These are phyloP conservation scores for Plantago elongata DNA, from an alignment of 257 asterid genomes.

Conservation along the genomic window DNA sequence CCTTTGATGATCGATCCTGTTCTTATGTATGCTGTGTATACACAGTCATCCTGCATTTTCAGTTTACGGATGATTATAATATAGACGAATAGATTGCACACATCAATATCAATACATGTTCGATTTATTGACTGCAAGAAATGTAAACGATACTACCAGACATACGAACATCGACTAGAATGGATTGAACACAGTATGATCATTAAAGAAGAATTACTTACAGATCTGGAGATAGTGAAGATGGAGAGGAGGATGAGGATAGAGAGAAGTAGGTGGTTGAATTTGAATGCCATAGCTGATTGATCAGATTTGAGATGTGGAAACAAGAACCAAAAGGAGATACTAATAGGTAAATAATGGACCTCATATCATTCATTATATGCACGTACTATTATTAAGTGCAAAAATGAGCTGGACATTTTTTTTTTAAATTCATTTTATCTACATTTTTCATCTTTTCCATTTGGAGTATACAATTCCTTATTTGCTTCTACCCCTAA, in stretches of 20 bases:
- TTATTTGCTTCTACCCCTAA: too few relatives aligned
- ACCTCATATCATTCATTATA: too few relatives aligned
- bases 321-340: not conserved
- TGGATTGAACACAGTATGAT: too few relatives aligned
- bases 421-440: too few relatives aligned
- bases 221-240: conserved; percentile 46
- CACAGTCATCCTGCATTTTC: conserved; percentile 51
- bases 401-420: too few relatives aligned
- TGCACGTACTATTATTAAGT: too few relatives aligned
- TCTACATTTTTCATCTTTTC: too few relatives aligned
- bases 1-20: conserved; percentile 50
- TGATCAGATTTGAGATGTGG: conserved; percentile 6
- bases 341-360: too few relatives aligned
- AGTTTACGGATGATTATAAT: not conserved
- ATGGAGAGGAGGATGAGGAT: conserved; percentile 48
- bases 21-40: conserved; percentile 49
- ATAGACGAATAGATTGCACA: not conserved
- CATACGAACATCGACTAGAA: not conserved
- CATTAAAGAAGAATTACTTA: conserved; percentile 24
- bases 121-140: not conserved
- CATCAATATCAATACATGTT: too few relatives aligned
- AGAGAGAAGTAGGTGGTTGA: conserved; percentile 31
- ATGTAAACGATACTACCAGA: not conserved
- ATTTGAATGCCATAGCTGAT: conserved; percentile 39
- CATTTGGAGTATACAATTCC: too few relatives aligned